A percentile compares a stretch with the other conserved stretches of the same genome.
These are phyloP conservation scores for Tylopilus plumbeoviolaceoides DNA, from an alignment of 768 basidiomycete genomes.

Conservation along the genomic window DNA sequence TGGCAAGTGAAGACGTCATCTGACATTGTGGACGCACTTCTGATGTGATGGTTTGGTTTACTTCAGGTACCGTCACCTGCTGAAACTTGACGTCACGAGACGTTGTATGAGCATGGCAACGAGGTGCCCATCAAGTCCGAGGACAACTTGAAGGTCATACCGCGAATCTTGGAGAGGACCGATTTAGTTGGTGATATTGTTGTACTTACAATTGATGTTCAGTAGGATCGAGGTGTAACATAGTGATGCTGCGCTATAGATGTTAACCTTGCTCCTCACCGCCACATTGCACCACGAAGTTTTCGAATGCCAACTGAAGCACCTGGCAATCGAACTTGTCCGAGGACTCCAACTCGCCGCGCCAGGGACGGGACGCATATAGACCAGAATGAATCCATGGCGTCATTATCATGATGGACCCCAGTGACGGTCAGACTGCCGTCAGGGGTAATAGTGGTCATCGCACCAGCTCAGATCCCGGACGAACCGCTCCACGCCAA, in stretches of 20 bases:
- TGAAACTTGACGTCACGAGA: background rate
- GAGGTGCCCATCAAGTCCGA: background rate
- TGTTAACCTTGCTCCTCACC: too few relatives aligned
- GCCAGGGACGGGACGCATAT: too few relatives aligned
- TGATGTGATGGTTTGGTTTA: background rate
- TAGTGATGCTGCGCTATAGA: too few relatives aligned
- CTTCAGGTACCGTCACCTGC: background rate
- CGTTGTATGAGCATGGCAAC: background rate
- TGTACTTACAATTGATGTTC: too few relatives aligned
- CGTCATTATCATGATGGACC: too few relatives aligned
- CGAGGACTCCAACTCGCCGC: too few relatives aligned
- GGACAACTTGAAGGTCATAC: background rate
- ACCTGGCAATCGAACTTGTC: too few relatives aligned
- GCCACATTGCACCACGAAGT: background rate
- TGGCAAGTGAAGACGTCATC: background rate
- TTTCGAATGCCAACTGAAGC: too few relatives aligned
- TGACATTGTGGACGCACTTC: background rate
- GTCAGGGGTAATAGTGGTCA: background rate
- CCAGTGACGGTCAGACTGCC: too few relatives aligned
- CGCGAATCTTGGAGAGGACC: background rate
- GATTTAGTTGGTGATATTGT: background rate
- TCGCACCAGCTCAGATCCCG: too few relatives aligned
- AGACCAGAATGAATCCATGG: too few relatives aligned
- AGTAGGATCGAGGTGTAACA: background rate
- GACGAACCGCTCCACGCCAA: background rate